Base-by-base conservation (phyloP, 768 basidiomycete species). In the Hygrophorus russula region DNA sequence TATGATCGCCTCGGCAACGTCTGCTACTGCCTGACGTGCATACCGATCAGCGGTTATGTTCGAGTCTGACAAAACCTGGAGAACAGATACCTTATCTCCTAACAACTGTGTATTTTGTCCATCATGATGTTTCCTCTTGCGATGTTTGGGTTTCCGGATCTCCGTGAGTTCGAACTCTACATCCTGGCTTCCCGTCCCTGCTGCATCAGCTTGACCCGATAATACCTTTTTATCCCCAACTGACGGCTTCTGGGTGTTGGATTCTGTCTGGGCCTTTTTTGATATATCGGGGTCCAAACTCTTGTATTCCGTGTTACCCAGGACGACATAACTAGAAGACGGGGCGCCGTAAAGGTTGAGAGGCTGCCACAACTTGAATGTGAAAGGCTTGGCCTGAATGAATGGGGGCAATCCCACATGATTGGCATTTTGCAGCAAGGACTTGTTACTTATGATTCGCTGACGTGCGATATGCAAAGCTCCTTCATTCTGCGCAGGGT, bases 1-100 rank as follows among this genome's bases (percentile, higher is more conserved):
- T 19, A 90, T 77, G 46, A 91, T 76, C 3, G 89, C 85, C 60
- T 92, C 89, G 7, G 76, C 74, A 34, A 89, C 83, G 60, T 92
- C 89, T 39, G 89, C 88, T 20, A 89, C 68, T 15, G 78, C 76
- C 88, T 90, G 43, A 15, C 19, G 42, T 29, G 36, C 27, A 18
- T 42, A 46, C 32, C 30, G 18, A 20, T 38, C 19, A 34, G n/a
- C 36, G 8, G n/a, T 31, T 13, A 45, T 51, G 13, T 41, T 47
- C 17, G 30, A 32, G 18, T 41, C 34, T 39, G 36, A 42, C 34
- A 12, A 47, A 15, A n/a, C n/a, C n/a, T n/a, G n/a, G n/a, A n/a
- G n/a, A n/a, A n/a, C 27, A 30, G 19, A 30, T 49, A 83, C 87
- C 77, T 90, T 90, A 63, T 89, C 84, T 36, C 82, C 86, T 3